Base-by-base conservation (phyloP, 148 eudicot genomes). In the Rhododendron henanense region DNA sequence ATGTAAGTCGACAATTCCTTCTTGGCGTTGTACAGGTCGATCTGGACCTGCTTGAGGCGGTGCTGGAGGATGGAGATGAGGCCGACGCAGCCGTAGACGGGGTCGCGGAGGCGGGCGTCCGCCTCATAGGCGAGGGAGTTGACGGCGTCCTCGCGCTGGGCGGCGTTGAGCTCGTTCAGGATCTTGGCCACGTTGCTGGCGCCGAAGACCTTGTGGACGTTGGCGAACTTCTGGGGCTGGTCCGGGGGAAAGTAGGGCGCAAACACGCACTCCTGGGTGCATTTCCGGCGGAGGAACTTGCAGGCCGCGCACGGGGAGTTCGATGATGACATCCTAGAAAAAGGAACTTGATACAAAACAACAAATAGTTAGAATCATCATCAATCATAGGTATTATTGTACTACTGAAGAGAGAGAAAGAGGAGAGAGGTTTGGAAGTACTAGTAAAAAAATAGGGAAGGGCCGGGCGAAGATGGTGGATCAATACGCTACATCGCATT, bases 241-340 rank as follows among this genome's bases (percentile, higher is more conserved):
- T 96, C 98, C 3, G 98, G 95, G 1, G 98, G 98, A 44, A 96
- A 96, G 82, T 96, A 94, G 0, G 98, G 98, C 0, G 98, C 98
- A 53, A 94, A 94, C 4, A 94, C 96, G 55, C 98, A 96, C 44
- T 96, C 98, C 79, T 88, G 95, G 3, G 94, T 92, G 91, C 98
- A 96, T 81, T 94, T 96, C 73, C 98, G 88, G 39, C 98, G 88
- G 11, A 92, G 91, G 18, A 92, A 93, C 87, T 94, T 96, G 90
- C 98, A 96, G 39, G 98, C 98, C 1, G 98, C 98, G 78, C 98
- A 96, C 37, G 98, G 98, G 3, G 98, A 94, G 89, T 88, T 94
- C 9, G 96, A 90, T 8, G 97, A 93, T 33, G 97, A 92, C 10
- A 21, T 61, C 94, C 91, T 79, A 15, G 35, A 0, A n/a, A 11